Evolutionary conservation across 1,284 basidiomycete genomes (phyloP).

Genomic region (Moesziomyces sp.): DNA sequence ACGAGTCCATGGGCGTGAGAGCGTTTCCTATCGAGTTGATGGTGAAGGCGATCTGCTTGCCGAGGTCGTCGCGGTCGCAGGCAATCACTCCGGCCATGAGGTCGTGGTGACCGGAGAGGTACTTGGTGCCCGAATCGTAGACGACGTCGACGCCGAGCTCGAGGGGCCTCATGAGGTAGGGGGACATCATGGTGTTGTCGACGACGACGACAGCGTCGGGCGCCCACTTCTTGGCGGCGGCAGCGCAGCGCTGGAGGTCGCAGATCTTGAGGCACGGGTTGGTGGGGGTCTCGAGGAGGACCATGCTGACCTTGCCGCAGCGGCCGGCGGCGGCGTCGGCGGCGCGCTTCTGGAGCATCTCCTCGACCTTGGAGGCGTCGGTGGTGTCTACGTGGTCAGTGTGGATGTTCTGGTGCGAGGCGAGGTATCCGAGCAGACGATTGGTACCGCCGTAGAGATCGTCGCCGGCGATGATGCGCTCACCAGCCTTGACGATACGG

Average conservation of each 20-base stretch:
- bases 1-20: slow-evolving; percentile 81
- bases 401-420: slow-evolving; percentile 84
- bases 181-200: slow-evolving; percentile 99
- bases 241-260: slow-evolving; percentile 75
- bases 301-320: slow-evolving; percentile 57
- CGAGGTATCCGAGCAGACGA: slow-evolving; percentile 90
- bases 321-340: slow-evolving; percentile 48
- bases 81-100: slow-evolving; percentile 84
- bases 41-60: slow-evolving; percentile 86
- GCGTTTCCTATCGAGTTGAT: slow-evolving; percentile 99
- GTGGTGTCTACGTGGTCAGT: slow-evolving; percentile 97
- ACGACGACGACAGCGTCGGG: slow-evolving; percentile 65
- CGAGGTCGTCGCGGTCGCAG: slow-evolving; percentile 89
- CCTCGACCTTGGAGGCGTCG: slow-evolving; percentile 71
- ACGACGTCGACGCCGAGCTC: slow-evolving; percentile 96
- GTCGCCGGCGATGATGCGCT: slow-evolving; percentile 94
- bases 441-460: slow-evolving; percentile 99
- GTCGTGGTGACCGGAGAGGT: slow-evolving; percentile 97
- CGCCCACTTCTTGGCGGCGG: slow-evolving; percentile 58
- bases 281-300: slow-evolving; percentile 92
- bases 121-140: slow-evolving; percentile 98
- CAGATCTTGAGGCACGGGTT: slow-evolving; percentile 97
- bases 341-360: slow-evolving; percentile 52
- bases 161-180: slow-evolving; percentile 93
- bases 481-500: slow-evolving; percentile 89